Evolutionary conservation across 148 eudicot genomes (phyloP), one percentile per base, ranked within the genome.

Genomic region (Diospyros kaki): DNA sequence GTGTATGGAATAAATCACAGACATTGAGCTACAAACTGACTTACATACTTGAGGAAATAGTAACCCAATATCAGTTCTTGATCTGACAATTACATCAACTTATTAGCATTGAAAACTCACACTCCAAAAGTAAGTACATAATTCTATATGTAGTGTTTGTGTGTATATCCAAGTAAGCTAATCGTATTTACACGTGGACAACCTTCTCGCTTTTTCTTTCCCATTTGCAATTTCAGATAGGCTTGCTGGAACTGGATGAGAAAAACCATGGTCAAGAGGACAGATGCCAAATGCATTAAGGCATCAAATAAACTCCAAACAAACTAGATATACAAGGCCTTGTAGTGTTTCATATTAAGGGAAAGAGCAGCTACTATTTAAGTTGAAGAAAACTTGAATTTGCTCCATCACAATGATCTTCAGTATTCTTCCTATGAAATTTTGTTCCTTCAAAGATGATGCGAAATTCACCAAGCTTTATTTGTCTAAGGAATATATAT

Each of bases 201-300:
- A 48, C 52, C 58, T 13, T 9, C 45, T 58, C 28, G 39, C 68
- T 50, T 63, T 63, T 45, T 45, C 17, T 28, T 63, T 50, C 48
- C 43, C 58, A 39, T 50, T 13, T 73, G 68, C 68, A 61, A 50
- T 17, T 76, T 44, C 40, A 8, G 58, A 69, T 68, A 69, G 58
- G 39, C 63, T 77, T 39, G 38, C 53, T n/a, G 17, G 50, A 70
- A 71, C 8, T 73, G 44, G 51, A 38, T 15, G 5, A 50, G 42
- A 14, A 71, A 43, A 77, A 3, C 51, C 61, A 42, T 15, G 58
- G 43, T 18, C 38, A 6, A 18, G 64, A 71, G 39, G 70, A 38
- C 40, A 42, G 50, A 77, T 52, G 17, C 43, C 44, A 64, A 70
- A 1, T 17, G 52, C 42, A 60, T 54, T 7, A 18, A 61, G 52